Base-by-base conservation (phyloP, 1,139 yeast species). In the Hyphopichia fennica region DNA sequence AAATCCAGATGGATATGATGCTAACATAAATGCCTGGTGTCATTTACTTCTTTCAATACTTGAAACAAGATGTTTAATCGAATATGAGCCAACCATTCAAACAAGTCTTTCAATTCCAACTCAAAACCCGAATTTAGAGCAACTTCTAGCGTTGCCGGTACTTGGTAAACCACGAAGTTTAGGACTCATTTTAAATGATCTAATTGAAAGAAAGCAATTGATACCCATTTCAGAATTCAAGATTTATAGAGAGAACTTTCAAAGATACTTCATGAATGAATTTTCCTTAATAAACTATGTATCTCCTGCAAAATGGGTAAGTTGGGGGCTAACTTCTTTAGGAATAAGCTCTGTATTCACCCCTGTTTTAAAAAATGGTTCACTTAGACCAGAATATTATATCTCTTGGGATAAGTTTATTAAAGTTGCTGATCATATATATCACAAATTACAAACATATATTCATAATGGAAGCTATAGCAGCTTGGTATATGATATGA, bases 1-100 rank as follows among this genome's bases (percentile, higher is more conserved):
- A 18, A 86, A 86, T 54, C 78, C 77, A 1, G 90, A 83, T 47
- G 95, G 95, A 1, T 85, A 69, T 50, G 78, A 72, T 31, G 93
- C 93, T 19, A 86, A 86, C 53, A 49, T 84, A n/a, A 59, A 62
- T 2, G 85, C 89, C 1, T 86, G 95, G 95, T 39, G 46, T 6
- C 44, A 52, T 8, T 55, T 72, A 15, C 45, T 72, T 14, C 37
- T 40, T 9, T 53, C 55, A 10, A 42, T 70, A 20, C 50, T 67
- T 28, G 43, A 37, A 18, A 28, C 42, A 4, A 45, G 52, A 16
- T 16, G 27, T 17, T 47, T 51, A 7, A 44, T 54, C 28, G 11
- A 7, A 25, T 25, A 25, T 25, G 44, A 47, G 4, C 50, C 48
- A 23, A 56, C 65, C 0, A 39, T 43, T 18, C 50, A 48, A 22